Percentiles rank a stretch among this genome's conserved stretches.
phyloP scores from a whole-genome alignment of 2,329 filamentous ascomycete genomes.

The Ustulina deusta region DNA sequence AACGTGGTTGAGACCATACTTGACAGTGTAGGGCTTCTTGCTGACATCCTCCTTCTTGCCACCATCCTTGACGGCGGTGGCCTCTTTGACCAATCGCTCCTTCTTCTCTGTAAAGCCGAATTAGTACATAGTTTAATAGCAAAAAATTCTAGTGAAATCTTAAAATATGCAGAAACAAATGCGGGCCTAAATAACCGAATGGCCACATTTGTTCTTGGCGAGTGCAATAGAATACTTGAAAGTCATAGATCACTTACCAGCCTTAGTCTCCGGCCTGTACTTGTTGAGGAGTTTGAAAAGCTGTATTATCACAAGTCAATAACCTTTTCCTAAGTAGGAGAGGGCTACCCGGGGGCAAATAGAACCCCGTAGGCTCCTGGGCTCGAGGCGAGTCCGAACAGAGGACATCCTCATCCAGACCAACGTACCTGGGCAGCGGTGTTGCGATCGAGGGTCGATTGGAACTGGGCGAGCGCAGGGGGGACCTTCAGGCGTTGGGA shows the following conservation, averaged over 20 bases:
- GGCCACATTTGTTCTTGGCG: background rate
- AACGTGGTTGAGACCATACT: slow-evolving; percentile 99
- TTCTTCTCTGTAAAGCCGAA: slow-evolving; percentile 82
- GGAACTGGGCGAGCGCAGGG: slow-evolving; percentile 67
- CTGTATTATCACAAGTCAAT: slow-evolving; percentile 11
- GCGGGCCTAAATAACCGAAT: background rate
- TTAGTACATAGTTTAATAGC: slow-evolving; percentile 10
- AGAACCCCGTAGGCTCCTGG: background rate
- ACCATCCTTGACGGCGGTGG: slow-evolving; percentile 95
- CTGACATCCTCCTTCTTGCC: slow-evolving; percentile 99
- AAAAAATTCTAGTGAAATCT: background rate
- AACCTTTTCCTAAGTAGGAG: background rate
- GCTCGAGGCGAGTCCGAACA: background rate
- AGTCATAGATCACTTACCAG: slow-evolving; percentile 48
- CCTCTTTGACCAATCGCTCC: slow-evolving; percentile 98
- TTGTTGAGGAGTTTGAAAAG: slow-evolving; percentile 99
- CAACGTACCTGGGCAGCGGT: slow-evolving; percentile 83
- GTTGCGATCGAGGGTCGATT: slow-evolving; percentile 84
- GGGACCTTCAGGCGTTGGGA: slow-evolving; percentile 99
- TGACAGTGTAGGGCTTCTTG: slow-evolving; percentile 99
- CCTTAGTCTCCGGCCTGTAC: slow-evolving; percentile 99
- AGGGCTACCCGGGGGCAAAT: too few species aligned
- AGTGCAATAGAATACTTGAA: background rate
- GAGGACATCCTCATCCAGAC: background rate
- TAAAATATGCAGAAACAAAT: background rate